Evolutionary conservation across 768 basidiomycete species (phyloP), one percentile per base, ranked within the genome.

Genomic region (Podaxis pistillaris): DNA sequence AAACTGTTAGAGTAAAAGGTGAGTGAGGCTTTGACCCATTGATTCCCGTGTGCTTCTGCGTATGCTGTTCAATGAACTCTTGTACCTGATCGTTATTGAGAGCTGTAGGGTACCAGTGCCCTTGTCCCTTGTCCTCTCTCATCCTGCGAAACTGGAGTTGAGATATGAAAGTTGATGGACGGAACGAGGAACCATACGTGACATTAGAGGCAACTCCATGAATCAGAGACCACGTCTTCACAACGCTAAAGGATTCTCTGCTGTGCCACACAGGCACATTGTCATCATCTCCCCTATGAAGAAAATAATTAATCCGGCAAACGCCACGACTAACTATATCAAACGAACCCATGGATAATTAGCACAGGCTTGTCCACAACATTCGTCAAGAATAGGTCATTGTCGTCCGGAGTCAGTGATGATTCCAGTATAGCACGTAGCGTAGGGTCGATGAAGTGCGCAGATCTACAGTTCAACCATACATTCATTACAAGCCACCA

Each of bases 261-360:
- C 87, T 85, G 66, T 96, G 94, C 86, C 93, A 92, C 0, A 86
- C 83, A 1, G 94, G 93, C 3, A 97, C 95, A 64, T 97, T 96
- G 41, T 87, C 85, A 69, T 97, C 95, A 40, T 78, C 78, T 2
- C 89, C 90, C 19, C 91, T 91, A 66, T 38, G 47, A 6, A 54
- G 13, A n/a, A 44, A 15, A 11, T 7, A 37, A 53, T 37, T 60
- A 54, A 44, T 51, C 6, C 44, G n/a, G 22, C 49, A 52, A 15
- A 6, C 33, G 11, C 7, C 37, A 56, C 8, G 28, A n/a, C 15
- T 53, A 55, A 53, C n/a, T 28, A 52, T 26, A 11, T 30, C 8
- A 22, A 24, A 57, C 58, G 7, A 41, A 88, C 91, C 91, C 95
- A 67, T 96, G 90, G 41, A 96, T 79, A 1, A 88, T 92, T 12